Base-by-base conservation (phyloP, 1,284 basidiomycete species). In the Ustilago curta region DNA sequence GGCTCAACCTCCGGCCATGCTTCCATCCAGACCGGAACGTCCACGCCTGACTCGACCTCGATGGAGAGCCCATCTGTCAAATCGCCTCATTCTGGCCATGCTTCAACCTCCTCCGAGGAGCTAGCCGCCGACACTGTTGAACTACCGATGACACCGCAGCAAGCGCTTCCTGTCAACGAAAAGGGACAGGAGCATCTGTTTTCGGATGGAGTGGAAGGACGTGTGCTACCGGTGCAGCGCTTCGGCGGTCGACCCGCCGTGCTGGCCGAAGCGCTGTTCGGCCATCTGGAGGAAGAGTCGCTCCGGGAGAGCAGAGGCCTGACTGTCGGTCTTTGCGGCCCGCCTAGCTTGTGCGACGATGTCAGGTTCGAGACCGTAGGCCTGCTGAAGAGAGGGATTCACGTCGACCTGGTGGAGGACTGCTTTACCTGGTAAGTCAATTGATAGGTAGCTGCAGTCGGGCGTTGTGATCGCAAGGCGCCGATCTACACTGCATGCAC, bases 261-360 rank as follows among this genome's bases (percentile, higher is more conserved):
- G n/a, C 45, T 68, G 12, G 18, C 54, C 0, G 21, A 21, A 2
- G 55, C 65, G n/a, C 39, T 68, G 4, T 61, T 68, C n/a, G 54
- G 59, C 3, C 67, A 63, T 12, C n/a, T 70, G 14, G 43, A 70
- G 16, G 23, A 55, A 1, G 12, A 55, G 14, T 8, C n/a, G 31
- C 32, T 59, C 14, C 60, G 23, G 32, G 60, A 40, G 18, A 18
- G 37, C 39, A 53, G 27, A 25, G 54, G 65, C 39, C 16, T 59
- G 48, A 63, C 52, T 6, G 52, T 68, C 7, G 59, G 50, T 23
- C 42, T 60, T 4, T 72, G 70, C 50, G 70, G 70, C 4, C 70
- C 70, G 1, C 44, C 70, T 3, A 56, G 51, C 39, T 21, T 68
- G 29, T 72, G 70, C 64, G 70, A 72, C 48, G 59, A 59, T n/a